Percentiles rank a stretch among this genome's conserved stretches.
Evolutionary conservation across 768 basidiomycete species (phyloP).

Genomic region (Psilocybe cyanescens): DNA sequence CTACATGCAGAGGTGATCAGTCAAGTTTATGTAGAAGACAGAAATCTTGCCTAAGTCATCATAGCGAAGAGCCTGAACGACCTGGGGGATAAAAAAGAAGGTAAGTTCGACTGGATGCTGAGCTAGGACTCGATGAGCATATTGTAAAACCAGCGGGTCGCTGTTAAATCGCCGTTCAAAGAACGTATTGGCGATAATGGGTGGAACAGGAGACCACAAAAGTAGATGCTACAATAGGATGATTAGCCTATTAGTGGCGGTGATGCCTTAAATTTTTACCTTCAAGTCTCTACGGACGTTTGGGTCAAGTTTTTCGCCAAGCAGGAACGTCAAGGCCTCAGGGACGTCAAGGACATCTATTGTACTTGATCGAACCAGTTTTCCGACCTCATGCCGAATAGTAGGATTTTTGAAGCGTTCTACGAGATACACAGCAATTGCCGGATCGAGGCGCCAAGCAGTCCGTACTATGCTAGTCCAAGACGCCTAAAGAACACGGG

Average conservation of each 20-base stretch:
- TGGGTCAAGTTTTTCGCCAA: slow-evolving; percentile 72
- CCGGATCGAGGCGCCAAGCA: slow-evolving; percentile 84
- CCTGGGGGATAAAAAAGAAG: slow-evolving; percentile 99
- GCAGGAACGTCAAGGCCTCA: slow-evolving; percentile 79
- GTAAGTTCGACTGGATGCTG: slow-evolving; percentile 94
- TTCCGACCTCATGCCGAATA: slow-evolving; percentile 73
- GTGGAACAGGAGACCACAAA: slow-evolving; percentile 88
- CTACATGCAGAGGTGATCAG: slow-evolving; percentile 38
- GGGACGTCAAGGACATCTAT: slow-evolving; percentile 71
- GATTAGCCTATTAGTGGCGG: neutral
- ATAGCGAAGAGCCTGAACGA: slow-evolving; percentile 93
- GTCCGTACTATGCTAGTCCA: slow-evolving; percentile 75
- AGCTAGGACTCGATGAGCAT: slow-evolving; percentile 92
- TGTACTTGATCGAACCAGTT: slow-evolving; percentile 75
- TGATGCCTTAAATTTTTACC: slow-evolving; percentile 40
- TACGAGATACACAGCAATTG: slow-evolving; percentile 80
- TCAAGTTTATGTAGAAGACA: neutral
- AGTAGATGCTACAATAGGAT: slow-evolving; percentile 67
- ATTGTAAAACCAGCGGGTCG: slow-evolving; percentile 89
- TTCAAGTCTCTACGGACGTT: slow-evolving; percentile 70
- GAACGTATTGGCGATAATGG: slow-evolving; percentile 77
- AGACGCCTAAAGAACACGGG: slow-evolving; percentile 41
- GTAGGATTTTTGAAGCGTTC: slow-evolving; percentile 82
- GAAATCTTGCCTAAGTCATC: slow-evolving; percentile 76
- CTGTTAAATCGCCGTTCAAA: slow-evolving; percentile 86